phyloP scores from a whole-genome alignment of 2,329 filamentous ascomycete species.

The Ceratocystis lukuohia region DNA sequence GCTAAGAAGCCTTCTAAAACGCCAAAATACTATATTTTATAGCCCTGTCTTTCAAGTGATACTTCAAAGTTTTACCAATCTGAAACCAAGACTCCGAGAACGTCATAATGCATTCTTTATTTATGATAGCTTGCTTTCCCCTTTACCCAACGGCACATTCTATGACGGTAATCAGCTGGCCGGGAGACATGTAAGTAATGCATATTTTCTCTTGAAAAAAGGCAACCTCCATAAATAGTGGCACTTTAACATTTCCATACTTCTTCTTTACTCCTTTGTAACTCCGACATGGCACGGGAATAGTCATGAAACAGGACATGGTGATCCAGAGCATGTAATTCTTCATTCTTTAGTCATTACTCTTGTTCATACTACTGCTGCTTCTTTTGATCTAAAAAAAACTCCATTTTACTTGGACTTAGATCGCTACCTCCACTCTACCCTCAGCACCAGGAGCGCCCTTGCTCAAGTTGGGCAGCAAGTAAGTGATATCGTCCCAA shows the following conservation, averaged over 20 bases:
- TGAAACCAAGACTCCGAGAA: constrained; percentile 8
- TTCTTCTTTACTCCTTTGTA: neutral
- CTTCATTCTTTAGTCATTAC: constrained; percentile 1
- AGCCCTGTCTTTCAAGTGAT: neutral
- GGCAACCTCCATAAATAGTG: neutral
- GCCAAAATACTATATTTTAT: neutral
- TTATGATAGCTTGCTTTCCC: neutral
- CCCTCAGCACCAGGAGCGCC: constrained; percentile 64
- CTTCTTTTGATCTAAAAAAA: constrained; percentile 21
- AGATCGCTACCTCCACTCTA: constrained; percentile 79
- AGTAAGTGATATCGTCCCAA: constrained; percentile 96
- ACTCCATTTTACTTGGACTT: constrained; percentile 25
- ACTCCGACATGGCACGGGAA: neutral
- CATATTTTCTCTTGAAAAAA: constrained; percentile 7
- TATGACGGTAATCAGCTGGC: neutral
- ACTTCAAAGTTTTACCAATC: neutral
- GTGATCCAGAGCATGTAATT: neutral
- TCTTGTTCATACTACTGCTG: constrained; percentile 10
- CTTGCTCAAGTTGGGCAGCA: constrained; percentile 65
- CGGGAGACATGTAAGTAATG: constrained; percentile 1
- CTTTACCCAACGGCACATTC: neutral
- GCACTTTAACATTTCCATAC: neutral
- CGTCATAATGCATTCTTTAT: neutral
- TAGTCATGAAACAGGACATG: neutral
- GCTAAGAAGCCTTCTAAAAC: no score